Percentiles rank a stretch among this genome's conserved stretches.
Conservation (phyloP, 805 yeast species). For the Pichia pseudocactophila region DNA sequence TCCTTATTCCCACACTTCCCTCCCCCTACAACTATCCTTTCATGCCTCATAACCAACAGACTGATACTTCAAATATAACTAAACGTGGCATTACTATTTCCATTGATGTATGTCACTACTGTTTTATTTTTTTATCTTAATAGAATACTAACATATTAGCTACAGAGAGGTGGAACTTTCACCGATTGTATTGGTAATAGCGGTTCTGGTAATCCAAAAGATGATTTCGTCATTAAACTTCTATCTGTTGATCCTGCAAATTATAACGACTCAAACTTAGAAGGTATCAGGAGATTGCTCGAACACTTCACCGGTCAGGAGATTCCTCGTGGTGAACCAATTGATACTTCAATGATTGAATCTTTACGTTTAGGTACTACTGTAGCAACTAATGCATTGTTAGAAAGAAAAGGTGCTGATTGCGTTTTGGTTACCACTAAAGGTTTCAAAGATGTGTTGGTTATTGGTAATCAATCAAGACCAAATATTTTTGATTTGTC, state of each 20-base stretch:
- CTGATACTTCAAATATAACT: neutral
- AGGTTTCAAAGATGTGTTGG: conserved; percentile 77
- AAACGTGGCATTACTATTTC: conserved; percentile 12
- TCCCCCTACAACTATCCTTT: neutral
- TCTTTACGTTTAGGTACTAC: conserved; percentile 88
- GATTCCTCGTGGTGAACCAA: conserved; percentile 51
- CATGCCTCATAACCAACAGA: neutral
- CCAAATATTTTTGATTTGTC: conserved; percentile 83
- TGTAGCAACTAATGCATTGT: conserved; percentile 88
- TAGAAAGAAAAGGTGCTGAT: conserved; percentile 86
- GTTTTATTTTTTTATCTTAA: neutral
- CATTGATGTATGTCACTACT: conserved; percentile 12
- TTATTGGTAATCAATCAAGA: conserved; percentile 86
- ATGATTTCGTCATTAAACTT: conserved; percentile 64
- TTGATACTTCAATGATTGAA: conserved; percentile 56
- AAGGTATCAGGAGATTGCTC: conserved; percentile 75
- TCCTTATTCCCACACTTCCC: neutral
- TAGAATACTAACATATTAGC: neutral
- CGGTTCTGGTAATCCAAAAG: conserved; percentile 40
- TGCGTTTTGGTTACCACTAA: conserved; percentile 82
- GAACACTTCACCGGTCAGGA: conserved; percentile 45
- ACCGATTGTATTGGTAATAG: conserved; percentile 60
- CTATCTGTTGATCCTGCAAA: conserved; percentile 84
- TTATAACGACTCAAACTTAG: conserved; percentile 85
- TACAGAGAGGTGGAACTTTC: conserved; percentile 76